phyloP scores from a whole-genome alignment of 2,329 filamentous ascomycete species.

The Beauveria caledonica region DNA sequence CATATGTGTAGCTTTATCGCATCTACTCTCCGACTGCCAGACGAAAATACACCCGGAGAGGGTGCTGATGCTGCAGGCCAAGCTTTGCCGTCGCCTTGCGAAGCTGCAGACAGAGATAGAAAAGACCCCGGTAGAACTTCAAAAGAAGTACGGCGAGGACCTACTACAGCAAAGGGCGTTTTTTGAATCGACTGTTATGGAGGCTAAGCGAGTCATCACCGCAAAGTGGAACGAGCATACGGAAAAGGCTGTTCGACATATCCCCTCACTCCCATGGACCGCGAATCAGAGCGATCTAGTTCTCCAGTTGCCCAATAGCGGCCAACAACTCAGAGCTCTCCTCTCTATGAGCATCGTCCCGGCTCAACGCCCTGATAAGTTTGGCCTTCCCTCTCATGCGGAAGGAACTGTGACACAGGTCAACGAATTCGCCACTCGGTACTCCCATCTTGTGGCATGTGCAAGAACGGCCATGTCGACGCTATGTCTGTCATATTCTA shows the following conservation, averaged over 20 bases:
- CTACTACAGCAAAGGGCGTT: neutral
- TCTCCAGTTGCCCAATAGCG: conserved; percentile 17
- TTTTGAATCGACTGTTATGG: neutral
- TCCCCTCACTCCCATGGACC: conserved; percentile 33
- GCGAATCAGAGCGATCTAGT: conserved; percentile 24
- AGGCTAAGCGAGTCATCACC: conserved; percentile 23
- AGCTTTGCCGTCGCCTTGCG: conserved; percentile 47
- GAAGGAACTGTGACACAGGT: neutral
- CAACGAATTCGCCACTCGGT: neutral
- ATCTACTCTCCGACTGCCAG: conserved; percentile 34
- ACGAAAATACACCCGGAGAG: conserved; percentile 14
- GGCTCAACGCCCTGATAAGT: neutral
- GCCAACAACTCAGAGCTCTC: neutral
- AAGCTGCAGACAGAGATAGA: conserved; percentile 39
- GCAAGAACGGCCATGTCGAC: neutral
- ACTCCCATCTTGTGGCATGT: neutral
- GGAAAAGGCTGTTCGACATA: conserved; percentile 22
- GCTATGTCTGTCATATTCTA: neutral
- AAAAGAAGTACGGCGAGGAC: neutral
- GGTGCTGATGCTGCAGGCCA: conserved; percentile 28
- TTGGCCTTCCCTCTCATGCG: neutral
- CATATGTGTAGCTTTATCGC: conserved; percentile 38
- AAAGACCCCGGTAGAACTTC: neutral
- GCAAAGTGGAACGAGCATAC: conserved; percentile 34
- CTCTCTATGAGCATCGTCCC: neutral